A percentile compares a stretch with the other conserved stretches of the same genome.
Evolutionary conservation across 345 rosid species (phyloP).

Genomic region (Clarkia xantiana): DNA sequence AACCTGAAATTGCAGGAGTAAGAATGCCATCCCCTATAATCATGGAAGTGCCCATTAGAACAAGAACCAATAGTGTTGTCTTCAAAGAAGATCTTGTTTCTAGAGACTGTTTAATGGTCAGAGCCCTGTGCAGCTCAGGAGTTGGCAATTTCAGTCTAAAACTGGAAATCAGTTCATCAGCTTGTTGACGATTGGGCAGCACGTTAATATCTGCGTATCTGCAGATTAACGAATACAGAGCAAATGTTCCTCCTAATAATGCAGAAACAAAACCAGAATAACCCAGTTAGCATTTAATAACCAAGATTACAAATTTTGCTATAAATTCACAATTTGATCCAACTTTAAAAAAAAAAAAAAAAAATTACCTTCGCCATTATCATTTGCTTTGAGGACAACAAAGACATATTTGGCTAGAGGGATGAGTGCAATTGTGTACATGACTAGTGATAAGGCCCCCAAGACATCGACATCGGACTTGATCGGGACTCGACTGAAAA

Average conservation of each 20-base stretch:
- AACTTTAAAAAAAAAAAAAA: too few relatives aligned
- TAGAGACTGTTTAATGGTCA: conserved; percentile 58
- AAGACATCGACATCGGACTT: conserved; percentile 71
- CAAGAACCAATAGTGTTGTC: conserved; percentile 62
- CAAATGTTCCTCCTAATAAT: conserved; percentile 97
- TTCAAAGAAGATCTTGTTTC: conserved; percentile 61
- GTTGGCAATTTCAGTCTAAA: conserved; percentile 85
- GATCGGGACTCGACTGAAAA: conserved; percentile 78
- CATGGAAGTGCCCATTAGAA: conserved; percentile 97
- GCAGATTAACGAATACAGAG: conserved; percentile 70
- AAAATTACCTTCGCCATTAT: conserved; percentile 95
- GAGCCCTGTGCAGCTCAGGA: conserved; percentile 83
- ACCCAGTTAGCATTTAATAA: not conserved
- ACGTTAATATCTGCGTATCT: conserved; percentile 81
- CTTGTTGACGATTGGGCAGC: conserved; percentile 87
- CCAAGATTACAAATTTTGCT: not conserved
- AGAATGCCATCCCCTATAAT: conserved; percentile 91
- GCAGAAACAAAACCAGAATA: conserved; percentile 9
- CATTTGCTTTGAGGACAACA: conserved; percentile 94
- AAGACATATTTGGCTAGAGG: conserved; percentile 84
- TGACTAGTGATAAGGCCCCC: conserved; percentile 85
- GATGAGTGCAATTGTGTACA: conserved; percentile 83
- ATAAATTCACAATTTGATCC: too few relatives aligned
- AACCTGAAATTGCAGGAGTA: conserved; percentile 95
- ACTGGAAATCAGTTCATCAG: conserved; percentile 89